These are phyloP conservation scores for Paecilomyces formosus DNA, from an alignment of 2,329 filamentous ascomycete species.

Conservation along the genomic window DNA sequence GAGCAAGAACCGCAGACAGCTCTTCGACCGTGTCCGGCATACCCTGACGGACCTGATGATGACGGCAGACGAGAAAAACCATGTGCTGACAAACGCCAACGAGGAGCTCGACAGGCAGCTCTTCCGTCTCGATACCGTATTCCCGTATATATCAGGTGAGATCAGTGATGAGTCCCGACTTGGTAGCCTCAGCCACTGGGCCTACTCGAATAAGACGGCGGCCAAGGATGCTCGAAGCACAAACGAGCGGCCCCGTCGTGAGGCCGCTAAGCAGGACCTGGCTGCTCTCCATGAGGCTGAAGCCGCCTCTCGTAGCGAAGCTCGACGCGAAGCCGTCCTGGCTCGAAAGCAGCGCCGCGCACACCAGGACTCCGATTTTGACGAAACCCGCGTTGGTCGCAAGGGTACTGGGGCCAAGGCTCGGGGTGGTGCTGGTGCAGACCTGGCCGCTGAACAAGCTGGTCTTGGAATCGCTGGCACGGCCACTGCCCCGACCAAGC, in stretches of 20 bases:
- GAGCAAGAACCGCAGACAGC: slow-evolving; percentile 47
- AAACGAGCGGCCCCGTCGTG: slow-evolving; percentile 67
- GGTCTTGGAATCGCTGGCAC: slow-evolving; percentile 61
- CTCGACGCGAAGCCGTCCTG: slow-evolving; percentile 71
- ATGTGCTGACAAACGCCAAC: slow-evolving; percentile 87
- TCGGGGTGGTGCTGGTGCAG: slow-evolving; percentile 18
- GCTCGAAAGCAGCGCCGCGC: slow-evolving; percentile 68
- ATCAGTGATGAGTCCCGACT: slow-evolving; percentile 92
- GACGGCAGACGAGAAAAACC: slow-evolving; percentile 94
- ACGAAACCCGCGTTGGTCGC: slow-evolving; percentile 50
- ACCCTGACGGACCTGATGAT: slow-evolving; percentile 79
- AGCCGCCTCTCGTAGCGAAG: slow-evolving; percentile 74
- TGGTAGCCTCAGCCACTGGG: slow-evolving; percentile 90
- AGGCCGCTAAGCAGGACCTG: slow-evolving; percentile 62
- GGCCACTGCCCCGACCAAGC: slow-evolving; percentile 53
- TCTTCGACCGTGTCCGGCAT: slow-evolving; percentile 70
- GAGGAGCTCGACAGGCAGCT: slow-evolving; percentile 82
- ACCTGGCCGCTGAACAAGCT: slow-evolving; percentile 1
- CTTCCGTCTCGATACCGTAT: slow-evolving; percentile 75
- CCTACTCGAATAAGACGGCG: slow-evolving; percentile 71
- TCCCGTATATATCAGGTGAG: slow-evolving; percentile 77
- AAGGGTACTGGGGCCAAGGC: slow-evolving; percentile 56
- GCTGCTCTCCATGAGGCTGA: slow-evolving; percentile 72
- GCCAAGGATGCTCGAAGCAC: slow-evolving; percentile 49
- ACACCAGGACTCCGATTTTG: slow-evolving; percentile 70